Evolutionary conservation across 1,284 basidiomycete genomes (phyloP).

Genomic region (Tremellales sp.): DNA sequence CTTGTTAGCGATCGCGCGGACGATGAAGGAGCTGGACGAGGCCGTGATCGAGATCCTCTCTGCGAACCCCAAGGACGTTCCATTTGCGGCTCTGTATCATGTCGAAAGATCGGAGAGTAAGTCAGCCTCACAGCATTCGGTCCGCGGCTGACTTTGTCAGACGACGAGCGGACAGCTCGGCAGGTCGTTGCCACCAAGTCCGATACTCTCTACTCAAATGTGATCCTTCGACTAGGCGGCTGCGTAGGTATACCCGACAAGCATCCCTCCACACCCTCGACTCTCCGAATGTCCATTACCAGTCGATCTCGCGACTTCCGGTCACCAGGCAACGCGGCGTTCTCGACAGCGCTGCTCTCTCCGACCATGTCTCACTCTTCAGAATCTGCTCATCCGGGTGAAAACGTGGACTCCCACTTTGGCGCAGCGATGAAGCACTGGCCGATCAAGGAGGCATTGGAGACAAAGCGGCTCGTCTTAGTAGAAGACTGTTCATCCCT

Average conservation of each 20-base stretch:
- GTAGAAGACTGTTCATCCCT: conserved; percentile 41
- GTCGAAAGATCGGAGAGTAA: conserved; percentile 22
- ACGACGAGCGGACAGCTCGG: background rate
- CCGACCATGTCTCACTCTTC: conserved; percentile 35
- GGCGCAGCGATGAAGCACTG: conserved; percentile 24
- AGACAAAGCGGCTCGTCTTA: conserved; percentile 29
- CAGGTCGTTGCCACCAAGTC: conserved; percentile 7
- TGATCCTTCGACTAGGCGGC: conserved; percentile 26
- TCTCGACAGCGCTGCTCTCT: conserved; percentile 15
- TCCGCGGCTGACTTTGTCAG: no score
- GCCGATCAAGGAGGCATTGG: conserved; percentile 41
- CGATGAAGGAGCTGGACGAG: conserved; percentile 35
- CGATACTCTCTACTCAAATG: background rate
- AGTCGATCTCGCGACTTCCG: conserved; percentile 8
- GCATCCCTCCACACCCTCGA: conserved; percentile 32
- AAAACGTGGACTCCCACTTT: no score
- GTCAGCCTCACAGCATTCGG: no score
- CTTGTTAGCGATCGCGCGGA: conserved; percentile 29
- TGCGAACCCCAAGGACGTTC: conserved; percentile 32
- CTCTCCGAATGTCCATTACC: conserved; percentile 9
- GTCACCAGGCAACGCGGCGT: conserved; percentile 8
- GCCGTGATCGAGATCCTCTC: conserved; percentile 39
- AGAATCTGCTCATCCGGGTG: conserved; percentile 19
- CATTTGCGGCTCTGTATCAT: conserved; percentile 44
- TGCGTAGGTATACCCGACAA: conserved; percentile 39